A percentile compares a stretch with the other conserved stretches of the same genome.
phyloP scores from a whole-genome alignment of 140 eudicot genomes.

The Cichorium intybus region DNA sequence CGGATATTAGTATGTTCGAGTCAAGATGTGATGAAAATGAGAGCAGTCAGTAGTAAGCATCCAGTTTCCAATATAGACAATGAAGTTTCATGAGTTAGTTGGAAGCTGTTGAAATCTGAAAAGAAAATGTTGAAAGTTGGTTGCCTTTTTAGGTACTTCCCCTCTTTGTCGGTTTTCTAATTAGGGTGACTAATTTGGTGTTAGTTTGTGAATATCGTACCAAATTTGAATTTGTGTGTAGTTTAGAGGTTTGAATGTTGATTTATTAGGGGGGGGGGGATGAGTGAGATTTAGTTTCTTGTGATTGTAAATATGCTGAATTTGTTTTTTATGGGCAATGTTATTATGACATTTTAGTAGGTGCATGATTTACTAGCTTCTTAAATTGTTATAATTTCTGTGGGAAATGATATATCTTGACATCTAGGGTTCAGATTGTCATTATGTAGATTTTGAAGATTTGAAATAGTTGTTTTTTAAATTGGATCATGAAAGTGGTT shows the following conservation, averaged over 20 bases:
- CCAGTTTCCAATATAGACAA: conserved; percentile 41
- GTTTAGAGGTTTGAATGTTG: conserved; percentile 26
- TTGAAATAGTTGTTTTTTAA: too few relatives aligned
- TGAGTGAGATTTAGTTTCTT: conserved; percentile 17
- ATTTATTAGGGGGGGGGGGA: too few relatives aligned
- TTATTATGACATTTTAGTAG: conserved; percentile 18
- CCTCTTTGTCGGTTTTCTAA: conserved; percentile 25
- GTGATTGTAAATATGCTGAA: conserved; percentile 35
- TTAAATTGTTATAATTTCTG: background rate
- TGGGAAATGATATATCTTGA: background rate
- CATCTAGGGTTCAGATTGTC: too few relatives aligned
- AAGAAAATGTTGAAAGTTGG: too few relatives aligned
- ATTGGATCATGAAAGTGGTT: too few relatives aligned
- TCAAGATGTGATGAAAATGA: conserved; percentile 88
- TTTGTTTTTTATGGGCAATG: conserved; percentile 17
- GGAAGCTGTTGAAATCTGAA: conserved; percentile 23
- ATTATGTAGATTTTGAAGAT: too few relatives aligned
- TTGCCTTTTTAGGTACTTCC: conserved; percentile 12
- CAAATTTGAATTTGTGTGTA: conserved; percentile 23
- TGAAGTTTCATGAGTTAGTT: conserved; percentile 44
- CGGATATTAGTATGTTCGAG: conserved; percentile 70
- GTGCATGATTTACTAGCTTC: conserved; percentile 4
- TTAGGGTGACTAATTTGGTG: conserved; percentile 19
- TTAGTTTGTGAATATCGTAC: conserved; percentile 10
- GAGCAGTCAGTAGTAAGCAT: conserved; percentile 49